These are phyloP conservation scores for Lyophyllum semitale DNA, from an alignment of 768 basidiomycete genomes.

Conservation along the genomic window DNA sequence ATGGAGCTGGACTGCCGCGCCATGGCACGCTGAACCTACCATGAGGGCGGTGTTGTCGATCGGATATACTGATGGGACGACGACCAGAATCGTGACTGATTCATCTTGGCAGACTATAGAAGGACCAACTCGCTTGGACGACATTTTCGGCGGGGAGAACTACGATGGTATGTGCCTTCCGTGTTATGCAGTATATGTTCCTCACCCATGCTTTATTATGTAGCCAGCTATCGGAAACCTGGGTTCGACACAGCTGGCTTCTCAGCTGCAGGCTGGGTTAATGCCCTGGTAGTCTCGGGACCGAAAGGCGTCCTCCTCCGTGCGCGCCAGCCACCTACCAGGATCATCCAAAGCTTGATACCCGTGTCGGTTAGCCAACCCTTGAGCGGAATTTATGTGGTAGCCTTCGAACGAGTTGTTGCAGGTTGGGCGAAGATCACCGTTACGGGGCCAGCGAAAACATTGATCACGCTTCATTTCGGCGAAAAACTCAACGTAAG, in stretches of 20 bases:
- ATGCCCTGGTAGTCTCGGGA: slow-evolving; percentile 18
- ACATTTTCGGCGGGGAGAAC: slow-evolving; percentile 32
- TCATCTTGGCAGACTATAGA: slow-evolving; percentile 24
- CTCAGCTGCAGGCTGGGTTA: slow-evolving; percentile 20
- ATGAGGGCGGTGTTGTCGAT: slow-evolving; percentile 25
- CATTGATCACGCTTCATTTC: slow-evolving; percentile 28
- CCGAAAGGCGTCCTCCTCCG: slow-evolving; percentile 24
- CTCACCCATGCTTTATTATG: background rate
- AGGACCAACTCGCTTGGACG: slow-evolving; percentile 29
- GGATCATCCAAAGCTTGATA: slow-evolving; percentile 20
- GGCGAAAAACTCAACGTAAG: slow-evolving; percentile 29
- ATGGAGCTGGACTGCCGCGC: slow-evolving; percentile 32
- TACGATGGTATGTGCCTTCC: slow-evolving; percentile 23
- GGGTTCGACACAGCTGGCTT: slow-evolving; percentile 22
- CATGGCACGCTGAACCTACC: slow-evolving; percentile 30
- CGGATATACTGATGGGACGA: slow-evolving; percentile 27
- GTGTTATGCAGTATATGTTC: background rate
- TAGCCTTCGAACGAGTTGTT: slow-evolving; percentile 26
- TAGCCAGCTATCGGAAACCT: slow-evolving; percentile 24
- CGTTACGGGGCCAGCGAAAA: slow-evolving; percentile 24
- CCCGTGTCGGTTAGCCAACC: slow-evolving; percentile 26
- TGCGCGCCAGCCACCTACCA: slow-evolving; percentile 25
- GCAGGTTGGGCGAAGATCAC: slow-evolving; percentile 29
- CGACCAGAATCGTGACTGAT: slow-evolving; percentile 18
- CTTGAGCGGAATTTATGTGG: slow-evolving; percentile 23